A percentile compares a stretch with the other conserved stretches of the same genome.
These are phyloP conservation scores for Xylariaceae sp. DNA, from an alignment of 2,329 filamentous ascomycete genomes.

Conservation along the genomic window DNA sequence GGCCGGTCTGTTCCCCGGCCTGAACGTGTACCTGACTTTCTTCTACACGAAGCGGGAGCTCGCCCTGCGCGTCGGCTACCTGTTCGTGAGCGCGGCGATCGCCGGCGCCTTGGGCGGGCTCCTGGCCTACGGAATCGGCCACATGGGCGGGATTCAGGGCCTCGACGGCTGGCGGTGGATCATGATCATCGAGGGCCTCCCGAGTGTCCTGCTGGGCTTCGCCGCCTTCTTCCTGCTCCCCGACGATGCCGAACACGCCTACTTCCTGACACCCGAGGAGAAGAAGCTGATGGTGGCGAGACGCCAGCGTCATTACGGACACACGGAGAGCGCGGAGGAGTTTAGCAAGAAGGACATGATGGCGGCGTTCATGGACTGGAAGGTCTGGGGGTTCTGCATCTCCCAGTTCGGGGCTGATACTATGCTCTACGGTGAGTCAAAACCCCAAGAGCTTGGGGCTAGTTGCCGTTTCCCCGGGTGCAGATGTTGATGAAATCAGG, in stretches of 20 bases:
- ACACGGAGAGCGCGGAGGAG: conserved; percentile 48
- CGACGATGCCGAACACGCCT: conserved; percentile 62
- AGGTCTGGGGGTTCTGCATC: conserved; percentile 69
- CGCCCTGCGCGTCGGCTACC: conserved; percentile 71
- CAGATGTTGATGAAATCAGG: conserved; percentile 44
- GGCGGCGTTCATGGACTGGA: conserved; percentile 73
- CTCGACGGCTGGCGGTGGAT: conserved; percentile 74
- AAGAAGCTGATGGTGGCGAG: conserved; percentile 52
- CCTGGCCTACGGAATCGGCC: conserved; percentile 72
- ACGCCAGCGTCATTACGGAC: conserved; percentile 48
- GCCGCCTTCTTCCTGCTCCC: conserved; percentile 60
- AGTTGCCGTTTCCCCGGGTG: not conserved
- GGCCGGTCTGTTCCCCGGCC: conserved; percentile 34
- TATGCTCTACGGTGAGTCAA: conserved; percentile 65
- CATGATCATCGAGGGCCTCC: conserved; percentile 58
- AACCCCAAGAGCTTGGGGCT: not conserved
- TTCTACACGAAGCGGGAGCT: conserved; percentile 77
- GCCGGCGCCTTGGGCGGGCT: conserved; percentile 74
- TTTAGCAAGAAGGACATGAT: conserved; percentile 64
- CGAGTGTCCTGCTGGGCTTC: conserved; percentile 57
- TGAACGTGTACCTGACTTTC: conserved; percentile 58
- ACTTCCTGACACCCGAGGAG: conserved; percentile 62
- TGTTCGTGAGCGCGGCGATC: conserved; percentile 71
- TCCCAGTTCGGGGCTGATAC: conserved; percentile 75
- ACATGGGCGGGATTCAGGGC: conserved; percentile 69